phyloP scores from a whole-genome alignment of 2,329 filamentous ascomycete species.

The Aspergillus melleus region DNA sequence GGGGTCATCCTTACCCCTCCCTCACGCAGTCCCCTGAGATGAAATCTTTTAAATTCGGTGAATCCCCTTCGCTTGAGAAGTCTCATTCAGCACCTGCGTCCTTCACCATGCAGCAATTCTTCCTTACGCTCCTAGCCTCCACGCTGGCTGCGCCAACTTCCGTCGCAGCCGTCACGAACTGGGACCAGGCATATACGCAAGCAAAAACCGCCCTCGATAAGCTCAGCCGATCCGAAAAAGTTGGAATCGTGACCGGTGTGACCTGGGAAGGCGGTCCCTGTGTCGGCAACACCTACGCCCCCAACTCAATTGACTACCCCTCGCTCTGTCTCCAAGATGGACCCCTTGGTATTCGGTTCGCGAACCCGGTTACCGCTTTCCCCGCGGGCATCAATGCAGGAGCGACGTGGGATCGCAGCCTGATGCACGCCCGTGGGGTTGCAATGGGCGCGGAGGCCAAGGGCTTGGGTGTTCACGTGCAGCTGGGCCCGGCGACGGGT shows the following conservation, averaged over 20 bases:
- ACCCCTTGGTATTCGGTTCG: conserved; percentile 41
- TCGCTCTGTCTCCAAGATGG: conserved; percentile 36
- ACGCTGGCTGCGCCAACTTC: neutral
- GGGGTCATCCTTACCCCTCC: neutral
- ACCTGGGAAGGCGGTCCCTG: conserved; percentile 31
- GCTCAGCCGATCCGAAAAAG: conserved; percentile 25
- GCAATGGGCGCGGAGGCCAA: conserved; percentile 55
- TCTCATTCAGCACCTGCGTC: neutral
- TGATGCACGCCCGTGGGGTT: conserved; percentile 53
- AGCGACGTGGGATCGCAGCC: conserved; percentile 54
- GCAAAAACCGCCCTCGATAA: conserved; percentile 13
- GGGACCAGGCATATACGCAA: conserved; percentile 13
- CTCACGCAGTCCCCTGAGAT: neutral
- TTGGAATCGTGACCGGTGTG: conserved; percentile 30
- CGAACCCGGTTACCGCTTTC: conserved; percentile 45
- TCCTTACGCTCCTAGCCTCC: neutral
- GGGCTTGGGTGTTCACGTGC: conserved; percentile 36
- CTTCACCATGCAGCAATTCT: neutral
- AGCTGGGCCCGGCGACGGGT: conserved; percentile 41
- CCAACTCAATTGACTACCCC: conserved; percentile 30
- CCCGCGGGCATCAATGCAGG: conserved; percentile 45
- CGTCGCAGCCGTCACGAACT: neutral
- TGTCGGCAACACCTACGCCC: conserved; percentile 32
- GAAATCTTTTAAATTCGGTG: neutral
- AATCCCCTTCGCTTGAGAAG: neutral